Percentiles rank a stretch among this genome's conserved stretches.
phyloP scores from a whole-genome alignment of 2,329 filamentous ascomycete species.

The Aspergillus transmontanensis region DNA sequence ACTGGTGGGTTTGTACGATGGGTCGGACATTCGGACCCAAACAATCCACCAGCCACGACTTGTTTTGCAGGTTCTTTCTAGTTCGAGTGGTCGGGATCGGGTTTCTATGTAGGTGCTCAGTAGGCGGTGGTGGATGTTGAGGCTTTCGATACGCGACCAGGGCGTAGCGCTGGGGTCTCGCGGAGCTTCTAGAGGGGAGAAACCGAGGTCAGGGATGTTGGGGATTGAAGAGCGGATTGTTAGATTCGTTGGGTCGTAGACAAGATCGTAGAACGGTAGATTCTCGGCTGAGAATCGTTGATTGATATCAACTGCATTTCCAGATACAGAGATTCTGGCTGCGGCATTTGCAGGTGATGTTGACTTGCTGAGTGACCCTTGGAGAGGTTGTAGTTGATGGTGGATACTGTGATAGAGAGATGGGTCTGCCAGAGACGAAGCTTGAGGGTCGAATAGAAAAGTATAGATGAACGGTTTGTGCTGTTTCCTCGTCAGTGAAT shows the following conservation, averaged over 20 bases:
- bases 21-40: slow-evolving; percentile 58
- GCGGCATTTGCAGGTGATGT: slow-evolving; percentile 48
- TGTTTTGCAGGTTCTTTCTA: slow-evolving; percentile 65
- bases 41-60: slow-evolving; percentile 68
- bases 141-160: slow-evolving; percentile 61
- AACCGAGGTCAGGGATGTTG: slow-evolving; percentile 61
- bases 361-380: slow-evolving; percentile 48
- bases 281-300: slow-evolving; percentile 33
- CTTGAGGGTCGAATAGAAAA: slow-evolving; percentile 50
- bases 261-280: slow-evolving; percentile 59
- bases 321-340: slow-evolving; percentile 37
- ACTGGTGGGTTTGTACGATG: slow-evolving; percentile 10
- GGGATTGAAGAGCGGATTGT: slow-evolving; percentile 65
- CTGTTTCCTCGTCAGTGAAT: slow-evolving; percentile 24
- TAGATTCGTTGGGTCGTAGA: slow-evolving; percentile 61
- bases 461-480: slow-evolving; percentile 55
- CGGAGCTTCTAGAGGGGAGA: slow-evolving; percentile 24
- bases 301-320: slow-evolving; percentile 36
- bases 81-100: slow-evolving; percentile 48
- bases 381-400: slow-evolving; percentile 51
- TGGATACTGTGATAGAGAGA: slow-evolving; percentile 52
- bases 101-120: slow-evolving; percentile 59
- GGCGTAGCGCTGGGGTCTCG: slow-evolving; percentile 15
- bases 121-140: slow-evolving; percentile 64
- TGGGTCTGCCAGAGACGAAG: slow-evolving; percentile 43